Evolutionary conservation across 768 basidiomycete genomes (phyloP).

Genomic region (Tylopilus sp.): DNA sequence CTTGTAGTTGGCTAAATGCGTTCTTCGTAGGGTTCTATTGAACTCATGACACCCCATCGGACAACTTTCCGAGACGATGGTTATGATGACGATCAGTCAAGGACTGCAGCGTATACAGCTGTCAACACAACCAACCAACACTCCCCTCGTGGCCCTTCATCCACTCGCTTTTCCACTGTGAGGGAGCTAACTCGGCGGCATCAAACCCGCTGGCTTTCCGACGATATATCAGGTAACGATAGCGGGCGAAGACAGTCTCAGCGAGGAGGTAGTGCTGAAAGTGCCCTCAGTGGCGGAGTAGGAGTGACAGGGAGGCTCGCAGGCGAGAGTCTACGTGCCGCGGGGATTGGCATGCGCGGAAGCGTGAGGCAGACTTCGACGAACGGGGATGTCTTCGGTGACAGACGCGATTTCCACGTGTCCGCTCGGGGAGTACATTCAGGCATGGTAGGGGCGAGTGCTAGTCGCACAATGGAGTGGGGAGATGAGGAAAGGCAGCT

Average conservation of each 20-base stretch:
- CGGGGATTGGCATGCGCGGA: conserved; percentile 52
- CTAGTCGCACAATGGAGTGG: conserved; percentile 20
- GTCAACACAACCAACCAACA: conserved; percentile 24
- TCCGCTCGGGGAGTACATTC: conserved; percentile 17
- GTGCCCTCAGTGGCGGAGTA: conserved; percentile 44
- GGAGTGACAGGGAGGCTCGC: conserved; percentile 50
- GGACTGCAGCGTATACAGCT: conserved; percentile 24
- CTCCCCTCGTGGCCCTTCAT: conserved; percentile 30
- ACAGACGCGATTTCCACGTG: conserved; percentile 18
- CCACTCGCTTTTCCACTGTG: conserved; percentile 42
- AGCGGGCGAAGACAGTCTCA: conserved; percentile 51
- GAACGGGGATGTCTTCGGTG: conserved; percentile 37
- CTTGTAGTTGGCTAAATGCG: neutral
- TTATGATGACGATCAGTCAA: conserved; percentile 20
- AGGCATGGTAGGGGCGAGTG: conserved; percentile 1
- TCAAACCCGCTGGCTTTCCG: conserved; percentile 53
- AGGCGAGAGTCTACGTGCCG: conserved; percentile 67
- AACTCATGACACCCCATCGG: conserved; percentile 40
- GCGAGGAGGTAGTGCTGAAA: conserved; percentile 71
- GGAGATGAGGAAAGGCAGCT: conserved; percentile 23
- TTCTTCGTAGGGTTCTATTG: conserved; percentile 27
- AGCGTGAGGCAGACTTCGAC: conserved; percentile 26
- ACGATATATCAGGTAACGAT: conserved; percentile 37
- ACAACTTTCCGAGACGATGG: conserved; percentile 21
- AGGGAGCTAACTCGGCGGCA: conserved; percentile 47